Base-by-base conservation (phyloP, 2,329 filamentous ascomycete genomes). In the Stagonosporopsis chrysanthemi region DNA sequence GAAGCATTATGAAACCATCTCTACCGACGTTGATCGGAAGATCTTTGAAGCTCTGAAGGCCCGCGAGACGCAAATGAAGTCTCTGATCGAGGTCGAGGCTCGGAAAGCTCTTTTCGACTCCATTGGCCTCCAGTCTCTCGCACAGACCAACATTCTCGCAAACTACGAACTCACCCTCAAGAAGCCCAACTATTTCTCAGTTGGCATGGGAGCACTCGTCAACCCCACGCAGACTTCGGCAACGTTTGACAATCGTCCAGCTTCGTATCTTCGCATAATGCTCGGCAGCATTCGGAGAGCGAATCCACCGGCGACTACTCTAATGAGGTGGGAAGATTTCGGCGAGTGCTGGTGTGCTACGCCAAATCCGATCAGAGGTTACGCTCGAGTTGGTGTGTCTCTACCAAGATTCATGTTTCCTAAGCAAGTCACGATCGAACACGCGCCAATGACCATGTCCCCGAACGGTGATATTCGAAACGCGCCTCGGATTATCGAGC, bases 291-390 rank as follows among this genome's bases (percentile, higher is more conserved):
- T 60, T 14, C 42, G 52, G 6, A 15, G 70, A 52, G 58, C 65
- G 11, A 67, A 67, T 19, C 77, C 81, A 1, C 81, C 83, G 0
- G 68, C 78, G n/a, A 75, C 81, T 0, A 91, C 90, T 0, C 81
- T 97, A 2, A 72, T 77, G 1, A 77, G 81, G 3, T 97, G 93
- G 92, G 80, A 87, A 9, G 90, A 96, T 45, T 84, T 89, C 31
- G 91, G 90, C 19, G 90, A 98, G 60, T 96, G 92, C 76, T 98
- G 92, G 90, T 98, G 94, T 74, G 87, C 89, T 4, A 75, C 79
- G 9, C 47, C 82, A 80, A 65, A 62, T 23, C 61, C 58, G 3
- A 77, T 78, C 0, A 81, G 81, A 7, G 81, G 83, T 45, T 85
- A 86, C 35, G 86, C 87, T 2, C 84, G 86, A 50, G 79, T 98